Evolutionary conservation across 148 eudicot genomes (phyloP).

Genomic region (Hydrangea macrophylla): DNA sequence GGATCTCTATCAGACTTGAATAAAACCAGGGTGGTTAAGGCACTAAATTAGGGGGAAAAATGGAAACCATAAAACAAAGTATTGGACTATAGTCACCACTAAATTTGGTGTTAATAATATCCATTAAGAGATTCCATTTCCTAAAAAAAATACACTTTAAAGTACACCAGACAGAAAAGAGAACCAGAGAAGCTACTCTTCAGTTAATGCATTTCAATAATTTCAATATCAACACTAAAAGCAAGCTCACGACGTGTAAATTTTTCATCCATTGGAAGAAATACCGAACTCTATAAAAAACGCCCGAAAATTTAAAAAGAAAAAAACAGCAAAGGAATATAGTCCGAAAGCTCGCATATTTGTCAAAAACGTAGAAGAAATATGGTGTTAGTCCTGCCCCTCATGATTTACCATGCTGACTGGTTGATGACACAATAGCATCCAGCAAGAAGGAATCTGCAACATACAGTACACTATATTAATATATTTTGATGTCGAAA

Average conservation of each 20-base stretch:
- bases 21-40: no score
- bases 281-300: slow-evolving; percentile 1
- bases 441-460: slow-evolving; percentile 15
- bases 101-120: no score
- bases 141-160: no score
- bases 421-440: background rate
- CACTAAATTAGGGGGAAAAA: no score
- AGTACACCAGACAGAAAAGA: no score
- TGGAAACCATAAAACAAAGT: no score
- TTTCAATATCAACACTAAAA: background rate
- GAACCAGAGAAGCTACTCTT: no score
- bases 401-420: slow-evolving; percentile 4
- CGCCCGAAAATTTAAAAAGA: background rate
- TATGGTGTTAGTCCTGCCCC: background rate
- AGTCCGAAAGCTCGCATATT: no score
- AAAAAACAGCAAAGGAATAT: background rate
- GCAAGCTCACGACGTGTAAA: slow-evolving; percentile 1
- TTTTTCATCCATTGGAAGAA: slow-evolving; percentile 1
- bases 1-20: no score
- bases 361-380: background rate
- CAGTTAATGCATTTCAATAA: no score
- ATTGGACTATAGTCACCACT: no score
- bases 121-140: no score
- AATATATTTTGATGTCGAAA: background rate
- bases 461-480: background rate